Evolutionary conservation across 1,284 basidiomycete genomes (phyloP), one percentile per base, ranked within the genome.

Genomic region (Hymenochaete sp.): DNA sequence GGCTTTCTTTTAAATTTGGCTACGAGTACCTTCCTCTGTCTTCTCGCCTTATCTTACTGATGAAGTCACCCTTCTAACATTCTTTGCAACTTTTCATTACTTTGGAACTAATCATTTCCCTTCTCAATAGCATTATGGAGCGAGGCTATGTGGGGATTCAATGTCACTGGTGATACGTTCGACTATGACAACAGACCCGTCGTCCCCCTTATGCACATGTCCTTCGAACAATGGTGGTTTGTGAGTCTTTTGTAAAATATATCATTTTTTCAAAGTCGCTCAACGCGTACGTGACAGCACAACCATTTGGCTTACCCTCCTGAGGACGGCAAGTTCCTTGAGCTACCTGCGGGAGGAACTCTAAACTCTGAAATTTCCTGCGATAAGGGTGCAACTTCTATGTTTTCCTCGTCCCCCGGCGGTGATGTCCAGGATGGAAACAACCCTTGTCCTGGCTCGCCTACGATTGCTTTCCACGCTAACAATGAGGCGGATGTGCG

Each of bases 211-310:
- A 65, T 63, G 35, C 55, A 73, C 55, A 62, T 70, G 55, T 55
- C 70, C 2, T 83, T 82, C 57, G 53, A 70, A 18, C 57, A 80
- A 50, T 85, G 82, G 82, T 86, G 82, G 82, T 79, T 83, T 62
- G 63, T 37, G 16, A 40, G 41, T 48, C 27, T 10, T 37, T 13
- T 16, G 19, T 16, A 8, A 11, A 16, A 7, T 9, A 14, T 9
- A 10, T 32, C 9, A 21, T 35, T 33, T 40, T 18, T 8, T 24
- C 11, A 11, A 25, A 37, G 10, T 10, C 9, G 9, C 16, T 13
- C 35, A 37, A 13, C 9, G 9, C 16, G 9, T 37, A 14, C 13
- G 22, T 3, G 13, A 5, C 4, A 51, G 36, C 79, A 82, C 55
- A 71, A 71, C 22, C 72, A 75, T 57, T 67, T 76, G 24, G 65